Percentiles rank a stretch among this genome's conserved stretches.
These are phyloP conservation scores for Russula brevipes DNA, from an alignment of 768 basidiomycete genomes.

Conservation along the genomic window DNA sequence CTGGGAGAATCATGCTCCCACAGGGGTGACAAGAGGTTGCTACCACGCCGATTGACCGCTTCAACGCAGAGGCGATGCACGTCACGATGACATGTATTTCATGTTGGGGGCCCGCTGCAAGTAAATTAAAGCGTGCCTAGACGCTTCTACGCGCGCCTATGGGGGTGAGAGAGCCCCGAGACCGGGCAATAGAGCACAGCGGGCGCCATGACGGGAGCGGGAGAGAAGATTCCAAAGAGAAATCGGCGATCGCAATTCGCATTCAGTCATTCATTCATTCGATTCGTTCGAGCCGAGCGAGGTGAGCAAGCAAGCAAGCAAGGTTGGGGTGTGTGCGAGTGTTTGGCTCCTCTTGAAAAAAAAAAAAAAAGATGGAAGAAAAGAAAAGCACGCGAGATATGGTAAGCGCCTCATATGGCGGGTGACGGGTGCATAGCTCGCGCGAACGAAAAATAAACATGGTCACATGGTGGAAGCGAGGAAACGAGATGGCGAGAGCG, in stretches of 20 bases:
- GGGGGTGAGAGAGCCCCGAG: too few species aligned
- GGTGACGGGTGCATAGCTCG: too few species aligned
- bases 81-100: not conserved
- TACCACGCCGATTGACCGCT: not conserved
- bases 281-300: too few species aligned
- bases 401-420: not conserved
- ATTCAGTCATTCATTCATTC: too few species aligned
- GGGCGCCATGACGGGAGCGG: not conserved
- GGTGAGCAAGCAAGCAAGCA: too few species aligned
- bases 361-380: not conserved
- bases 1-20: not conserved
- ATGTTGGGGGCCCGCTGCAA: not conserved
- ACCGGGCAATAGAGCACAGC: not conserved
- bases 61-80: not conserved
- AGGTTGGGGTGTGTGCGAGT: too few species aligned
- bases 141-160: not conserved
- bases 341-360: not conserved
- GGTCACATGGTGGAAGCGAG: conserved; percentile 2
- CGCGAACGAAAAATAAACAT: not conserved
- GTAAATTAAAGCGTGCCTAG: not conserved
- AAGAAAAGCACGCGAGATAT: not conserved
- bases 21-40: not conserved
- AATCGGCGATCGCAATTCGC: conserved; percentile 5
- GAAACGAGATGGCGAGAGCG: not conserved
- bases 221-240: not conserved